These are phyloP conservation scores for Eutypa lata DNA, from an alignment of 2,329 filamentous ascomycete genomes.

Conservation along the genomic window DNA sequence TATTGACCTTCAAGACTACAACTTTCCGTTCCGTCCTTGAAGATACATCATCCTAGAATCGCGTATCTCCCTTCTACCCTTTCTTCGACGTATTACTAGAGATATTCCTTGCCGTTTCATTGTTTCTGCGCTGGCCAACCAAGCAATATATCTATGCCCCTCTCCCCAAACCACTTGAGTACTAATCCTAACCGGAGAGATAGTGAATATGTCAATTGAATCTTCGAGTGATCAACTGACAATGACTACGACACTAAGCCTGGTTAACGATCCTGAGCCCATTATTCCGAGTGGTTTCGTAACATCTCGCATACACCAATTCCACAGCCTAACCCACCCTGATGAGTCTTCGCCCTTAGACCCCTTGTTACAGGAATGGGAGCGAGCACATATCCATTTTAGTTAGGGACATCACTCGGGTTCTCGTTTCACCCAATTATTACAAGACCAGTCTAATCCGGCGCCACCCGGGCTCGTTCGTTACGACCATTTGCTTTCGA, in stretches of 20 bases:
- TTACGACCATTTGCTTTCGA: slow-evolving; percentile 25
- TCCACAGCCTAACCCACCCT: slow-evolving; percentile 25
- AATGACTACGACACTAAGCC: slow-evolving; percentile 2
- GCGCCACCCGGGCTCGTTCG: slow-evolving; percentile 22
- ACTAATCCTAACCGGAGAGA: neutral
- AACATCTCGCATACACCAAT: slow-evolving; percentile 28
- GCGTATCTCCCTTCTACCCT: neutral
- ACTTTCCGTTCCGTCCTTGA: neutral
- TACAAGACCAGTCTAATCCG: slow-evolving; percentile 14
- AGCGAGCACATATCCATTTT: slow-evolving; percentile 23
- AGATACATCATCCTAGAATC: neutral
- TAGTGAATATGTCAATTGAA: neutral
- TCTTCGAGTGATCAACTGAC: slow-evolving; percentile 9
- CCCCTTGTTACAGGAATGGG: slow-evolving; percentile 15
- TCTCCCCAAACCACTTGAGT: too few relatives aligned
- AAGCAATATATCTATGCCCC: too few relatives aligned
- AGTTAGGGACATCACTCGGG: slow-evolving; percentile 29
- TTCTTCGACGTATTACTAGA: too few relatives aligned
- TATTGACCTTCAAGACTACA: slow-evolving; percentile 9
- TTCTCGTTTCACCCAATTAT: slow-evolving; percentile 11
- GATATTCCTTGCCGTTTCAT: too few relatives aligned
- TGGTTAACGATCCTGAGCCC: slow-evolving; percentile 5
- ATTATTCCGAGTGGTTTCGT: slow-evolving; percentile 31
- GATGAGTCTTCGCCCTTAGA: slow-evolving; percentile 12
- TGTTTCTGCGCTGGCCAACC: too few relatives aligned